These are phyloP conservation scores for Starmerella sirachaensis DNA, from an alignment of 805 yeast species.

Conservation along the genomic window DNA sequence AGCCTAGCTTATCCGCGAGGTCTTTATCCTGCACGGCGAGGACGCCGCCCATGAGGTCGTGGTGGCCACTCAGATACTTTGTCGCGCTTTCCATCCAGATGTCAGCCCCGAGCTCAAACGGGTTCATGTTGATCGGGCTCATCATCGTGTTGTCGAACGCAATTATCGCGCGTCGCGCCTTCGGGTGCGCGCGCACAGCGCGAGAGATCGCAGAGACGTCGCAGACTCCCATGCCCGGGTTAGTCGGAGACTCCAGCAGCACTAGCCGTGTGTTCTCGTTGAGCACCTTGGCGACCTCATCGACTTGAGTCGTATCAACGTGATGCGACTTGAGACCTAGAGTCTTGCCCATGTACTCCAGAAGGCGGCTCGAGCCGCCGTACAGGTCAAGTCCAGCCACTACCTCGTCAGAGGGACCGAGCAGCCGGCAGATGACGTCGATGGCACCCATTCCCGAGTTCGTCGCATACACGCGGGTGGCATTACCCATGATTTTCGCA, in stretches of 20 bases:
- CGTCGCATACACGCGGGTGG: conserved; percentile 67
- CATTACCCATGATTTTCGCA: conserved; percentile 58
- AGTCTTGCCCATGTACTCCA: conserved; percentile 55
- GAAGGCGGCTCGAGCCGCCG: conserved; percentile 84
- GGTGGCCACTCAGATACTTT: conserved; percentile 86
- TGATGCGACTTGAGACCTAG: conserved; percentile 59
- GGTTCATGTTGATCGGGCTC: conserved; percentile 79
- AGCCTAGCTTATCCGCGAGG: conserved; percentile 58
- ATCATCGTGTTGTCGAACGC: conserved; percentile 96
- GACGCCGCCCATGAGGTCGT: conserved; percentile 93
- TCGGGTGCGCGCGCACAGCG: conserved; percentile 46
- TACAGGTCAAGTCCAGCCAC: conserved; percentile 91
- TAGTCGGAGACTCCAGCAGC: conserved; percentile 83
- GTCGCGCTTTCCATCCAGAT: conserved; percentile 92
- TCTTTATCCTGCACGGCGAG: conserved; percentile 55
- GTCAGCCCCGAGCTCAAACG: conserved; percentile 77
- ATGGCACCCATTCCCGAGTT: conserved; percentile 88
- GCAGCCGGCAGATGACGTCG: conserved; percentile 67
- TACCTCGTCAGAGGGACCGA: conserved; percentile 75
- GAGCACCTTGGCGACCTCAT: conserved; percentile 45
- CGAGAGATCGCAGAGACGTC: conserved; percentile 59
- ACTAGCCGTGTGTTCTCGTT: conserved; percentile 56
- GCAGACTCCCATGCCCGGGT: conserved; percentile 79
- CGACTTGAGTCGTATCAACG: conserved; percentile 68
- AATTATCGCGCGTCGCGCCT: conserved; percentile 45